Conservation (phyloP, 116 monocot genomes). For the Dioscorea cayenensis region DNA sequence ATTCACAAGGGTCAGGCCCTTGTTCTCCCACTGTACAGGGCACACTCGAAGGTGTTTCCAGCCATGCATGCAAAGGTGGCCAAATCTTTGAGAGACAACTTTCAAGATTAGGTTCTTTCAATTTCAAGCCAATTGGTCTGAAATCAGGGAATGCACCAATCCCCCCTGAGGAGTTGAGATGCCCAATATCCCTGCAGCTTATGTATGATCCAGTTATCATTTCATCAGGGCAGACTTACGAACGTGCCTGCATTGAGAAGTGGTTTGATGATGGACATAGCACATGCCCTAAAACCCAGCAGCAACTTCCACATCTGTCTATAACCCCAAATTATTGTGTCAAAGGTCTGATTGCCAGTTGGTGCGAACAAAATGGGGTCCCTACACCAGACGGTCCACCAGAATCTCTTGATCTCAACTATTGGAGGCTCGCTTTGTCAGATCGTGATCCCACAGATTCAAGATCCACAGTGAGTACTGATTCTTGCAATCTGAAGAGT, state of each 20-base stretch:
- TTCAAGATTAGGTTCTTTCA: slow-evolving; percentile 45
- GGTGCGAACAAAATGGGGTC: slow-evolving; percentile 80
- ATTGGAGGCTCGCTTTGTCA: slow-evolving; percentile 39
- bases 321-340: slow-evolving; percentile 85
- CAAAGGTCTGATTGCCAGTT: slow-evolving; percentile 77
- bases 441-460: slow-evolving; percentile 38
- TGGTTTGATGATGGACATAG: slow-evolving; percentile 84
- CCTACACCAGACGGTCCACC: slow-evolving; percentile 55
- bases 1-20: slow-evolving; percentile 73
- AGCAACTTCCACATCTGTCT: slow-evolving; percentile 55
- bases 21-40: slow-evolving; percentile 44
- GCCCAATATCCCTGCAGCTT: slow-evolving; percentile 83
- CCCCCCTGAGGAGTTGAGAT: slow-evolving; percentile 79
- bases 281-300: slow-evolving; percentile 87
- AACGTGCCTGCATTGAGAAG: slow-evolving; percentile 82
- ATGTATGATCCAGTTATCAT: slow-evolving; percentile 96
- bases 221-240: slow-evolving; percentile 88
- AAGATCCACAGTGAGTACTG: slow-evolving; percentile 16
- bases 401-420: slow-evolving; percentile 55
- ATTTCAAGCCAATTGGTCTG: slow-evolving; percentile 34
- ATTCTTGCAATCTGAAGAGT: slow-evolving; percentile 33
- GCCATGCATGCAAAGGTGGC: not conserved
- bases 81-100: slow-evolving; percentile 44
- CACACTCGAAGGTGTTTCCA: slow-evolving; percentile 15
- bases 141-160: slow-evolving; percentile 37